Percentiles rank a stretch among this genome's conserved stretches.
These are phyloP conservation scores for Calonectria pseudoturangicola DNA, from an alignment of 2,329 filamentous ascomycete species.

Conservation along the genomic window DNA sequence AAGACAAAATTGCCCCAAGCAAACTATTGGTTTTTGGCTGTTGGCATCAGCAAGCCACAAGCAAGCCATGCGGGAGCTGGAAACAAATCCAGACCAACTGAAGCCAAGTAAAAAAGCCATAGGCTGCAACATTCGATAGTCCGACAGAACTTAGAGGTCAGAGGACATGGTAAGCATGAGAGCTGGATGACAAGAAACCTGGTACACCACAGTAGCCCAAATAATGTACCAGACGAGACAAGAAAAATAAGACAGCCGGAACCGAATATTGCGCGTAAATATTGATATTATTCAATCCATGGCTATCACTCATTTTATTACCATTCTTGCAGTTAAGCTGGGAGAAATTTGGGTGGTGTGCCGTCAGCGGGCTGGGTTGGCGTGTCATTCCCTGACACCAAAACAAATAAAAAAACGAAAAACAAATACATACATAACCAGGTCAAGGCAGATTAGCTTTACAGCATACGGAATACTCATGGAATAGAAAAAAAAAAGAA, in stretches of 20 bases:
- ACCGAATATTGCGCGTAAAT: no score
- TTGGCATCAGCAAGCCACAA: conserved; percentile 3
- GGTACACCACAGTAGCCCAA: no score
- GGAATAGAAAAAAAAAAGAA: not conserved
- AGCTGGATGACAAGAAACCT: no score
- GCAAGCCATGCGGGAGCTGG: conserved; percentile 2
- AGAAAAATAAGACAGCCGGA: no score
- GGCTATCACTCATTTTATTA: no score
- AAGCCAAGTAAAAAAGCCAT: conserved; percentile 1
- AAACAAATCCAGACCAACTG: conserved; percentile 1
- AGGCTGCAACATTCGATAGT: not conserved
- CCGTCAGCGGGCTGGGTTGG: not conserved
- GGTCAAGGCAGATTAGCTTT: not conserved
- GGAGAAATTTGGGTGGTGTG: no score
- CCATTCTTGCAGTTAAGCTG: no score
- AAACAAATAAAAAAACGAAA: not conserved
- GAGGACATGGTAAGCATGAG: not conserved
- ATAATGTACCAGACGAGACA: no score
- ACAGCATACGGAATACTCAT: not conserved
- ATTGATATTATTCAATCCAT: no score
- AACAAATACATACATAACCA: not conserved
- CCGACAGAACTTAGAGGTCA: not conserved
- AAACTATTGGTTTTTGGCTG: not conserved
- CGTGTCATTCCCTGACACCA: conserved; percentile 2
- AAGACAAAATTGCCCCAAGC: not conserved